A percentile compares a stretch with the other conserved stretches of the same genome.
phyloP scores from a whole-genome alignment of 306 rosid species.

The Abrus pulchellus region DNA sequence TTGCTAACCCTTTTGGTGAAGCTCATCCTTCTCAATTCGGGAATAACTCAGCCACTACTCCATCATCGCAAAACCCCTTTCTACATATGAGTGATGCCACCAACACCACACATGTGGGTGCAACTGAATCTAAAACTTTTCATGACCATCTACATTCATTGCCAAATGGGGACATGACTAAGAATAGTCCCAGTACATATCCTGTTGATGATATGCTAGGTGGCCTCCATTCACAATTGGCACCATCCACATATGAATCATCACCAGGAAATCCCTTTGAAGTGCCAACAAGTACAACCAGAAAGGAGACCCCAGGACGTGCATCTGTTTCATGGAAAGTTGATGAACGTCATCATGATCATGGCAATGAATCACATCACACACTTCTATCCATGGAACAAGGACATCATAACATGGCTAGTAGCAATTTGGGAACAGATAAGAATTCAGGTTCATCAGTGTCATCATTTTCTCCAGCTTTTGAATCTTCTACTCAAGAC shows the following conservation, averaged over 20 bases:
- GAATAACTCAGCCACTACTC: neutral
- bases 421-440: neutral
- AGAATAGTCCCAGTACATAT: neutral
- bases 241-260: conserved; percentile 11
- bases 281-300: conserved; percentile 10
- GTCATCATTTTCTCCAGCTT: conserved; percentile 41
- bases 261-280: conserved; percentile 22
- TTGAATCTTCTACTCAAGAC: conserved; percentile 40
- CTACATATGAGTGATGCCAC: neutral
- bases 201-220: neutral
- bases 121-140: neutral
- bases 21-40: neutral
- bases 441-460: conserved; percentile 18
- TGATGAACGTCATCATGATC: conserved; percentile 22
- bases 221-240: neutral
- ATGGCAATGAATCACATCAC: conserved; percentile 4
- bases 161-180: neutral
- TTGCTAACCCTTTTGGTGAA: conserved; percentile 39
- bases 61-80: conserved; percentile 43
- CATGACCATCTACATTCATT: conserved; percentile 10
- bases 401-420: neutral
- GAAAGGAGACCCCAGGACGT: neutral
- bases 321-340: neutral
- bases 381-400: neutral
- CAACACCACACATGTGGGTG: conserved; percentile 16